These are phyloP conservation scores for Bonia amplexicaulis DNA, from an alignment of 176 grass and related monocot species.

Conservation along the genomic window DNA sequence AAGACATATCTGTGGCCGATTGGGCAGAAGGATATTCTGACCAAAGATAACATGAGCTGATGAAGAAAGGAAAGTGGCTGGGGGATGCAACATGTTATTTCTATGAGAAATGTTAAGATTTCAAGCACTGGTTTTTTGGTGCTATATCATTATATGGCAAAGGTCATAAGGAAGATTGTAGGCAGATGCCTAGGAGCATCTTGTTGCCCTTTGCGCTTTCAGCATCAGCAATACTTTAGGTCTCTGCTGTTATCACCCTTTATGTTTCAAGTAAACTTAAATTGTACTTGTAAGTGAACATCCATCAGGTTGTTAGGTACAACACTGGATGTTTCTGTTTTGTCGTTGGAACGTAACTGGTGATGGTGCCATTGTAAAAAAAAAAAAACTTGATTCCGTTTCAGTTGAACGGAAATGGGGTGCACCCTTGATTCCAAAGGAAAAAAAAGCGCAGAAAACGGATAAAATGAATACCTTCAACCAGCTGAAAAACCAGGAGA, in stretches of 20 bases:
- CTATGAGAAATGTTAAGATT: neutral
- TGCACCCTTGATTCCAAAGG: neutral
- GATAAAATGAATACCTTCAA: constrained; percentile 22
- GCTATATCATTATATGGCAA: neutral
- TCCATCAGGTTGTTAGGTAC: neutral
- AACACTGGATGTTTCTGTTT: neutral
- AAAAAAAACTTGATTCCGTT: neutral
- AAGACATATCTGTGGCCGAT: neutral
- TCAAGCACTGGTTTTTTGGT: neutral
- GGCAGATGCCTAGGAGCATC: neutral
- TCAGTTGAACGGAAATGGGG: neutral
- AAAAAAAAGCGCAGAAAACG: neutral
- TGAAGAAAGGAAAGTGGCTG: neutral
- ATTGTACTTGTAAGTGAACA: neutral
- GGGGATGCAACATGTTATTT: neutral
- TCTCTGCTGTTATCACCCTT: neutral
- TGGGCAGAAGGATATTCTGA: neutral
- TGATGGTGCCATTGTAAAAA: neutral
- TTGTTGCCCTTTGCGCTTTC: neutral
- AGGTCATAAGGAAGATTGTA: neutral
- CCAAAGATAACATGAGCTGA: neutral
- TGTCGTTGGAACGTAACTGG: neutral
- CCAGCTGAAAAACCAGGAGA: neutral
- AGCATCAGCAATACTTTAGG: neutral
- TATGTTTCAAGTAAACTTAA: neutral